Base-by-base conservation (phyloP, 352 stramenopile genomes). In the Phytophthora kernoviae region DNA sequence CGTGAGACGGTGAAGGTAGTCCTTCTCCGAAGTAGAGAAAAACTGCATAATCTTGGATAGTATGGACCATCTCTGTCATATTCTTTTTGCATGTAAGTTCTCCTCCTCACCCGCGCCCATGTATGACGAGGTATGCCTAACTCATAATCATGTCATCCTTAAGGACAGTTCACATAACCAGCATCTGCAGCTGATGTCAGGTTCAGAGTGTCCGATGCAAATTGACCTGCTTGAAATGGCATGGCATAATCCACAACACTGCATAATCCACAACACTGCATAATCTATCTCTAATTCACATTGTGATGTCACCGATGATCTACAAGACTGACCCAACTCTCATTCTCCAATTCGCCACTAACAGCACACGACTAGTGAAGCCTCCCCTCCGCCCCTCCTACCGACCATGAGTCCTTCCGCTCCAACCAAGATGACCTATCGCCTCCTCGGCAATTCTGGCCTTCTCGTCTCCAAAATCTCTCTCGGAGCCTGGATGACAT, bases 401-500 rank as follows among this genome's bases (percentile, higher is more conserved):
- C n/a, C 12, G 8, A 47, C 36, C 7, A 66, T 66, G 58, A 44
- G 1, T 20, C 1, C 26, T n/a, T 41, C 51, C 8, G 8, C 41
- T 18, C 41, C 58, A 15, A 18, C 60, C 46, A 68, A 65, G 47
- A 76, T 76, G 65, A 65, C 52, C 20, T 65, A 78, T 50, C 62
- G 68, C 12, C 70, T 74, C 51, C 47, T 78, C n/a, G 69, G 66
- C 6, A 56, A 73, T 46, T 71, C 65, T 0, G 69, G 67, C 2
- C 43, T 77, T 2, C 63, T 77, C 10, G 69, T 75, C n/a, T 75
- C 68, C 54, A 70, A 68, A 33, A 63, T 77, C 46, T 76, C 65
- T 4, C 62, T 77, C 24, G 69, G 65, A 7, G 50, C 49, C 8
- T 77, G 62, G 66, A 70, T 78, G 62, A 34, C 18, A 4, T 41